Evolutionary conservation across 208 protist genomes (phyloP).

Genomic region (Borovskyia barvae): DNA sequence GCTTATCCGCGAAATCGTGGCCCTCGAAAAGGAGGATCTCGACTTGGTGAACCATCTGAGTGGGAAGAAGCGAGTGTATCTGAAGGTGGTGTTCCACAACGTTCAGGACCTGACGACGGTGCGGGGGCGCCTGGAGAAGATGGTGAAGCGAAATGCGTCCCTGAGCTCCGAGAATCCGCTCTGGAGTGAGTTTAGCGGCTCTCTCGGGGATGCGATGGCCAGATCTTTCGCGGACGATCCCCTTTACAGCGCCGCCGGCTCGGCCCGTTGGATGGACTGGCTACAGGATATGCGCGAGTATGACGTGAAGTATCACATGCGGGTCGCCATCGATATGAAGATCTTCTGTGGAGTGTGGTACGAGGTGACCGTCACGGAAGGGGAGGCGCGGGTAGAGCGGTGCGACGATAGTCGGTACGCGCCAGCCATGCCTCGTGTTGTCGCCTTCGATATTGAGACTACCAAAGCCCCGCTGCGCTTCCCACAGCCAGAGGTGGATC

Average conservation of each 20-base stretch:
- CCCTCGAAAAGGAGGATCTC: conserved; percentile 95
- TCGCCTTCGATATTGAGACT: conserved; percentile 99
- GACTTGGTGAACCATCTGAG: conserved; percentile 97
- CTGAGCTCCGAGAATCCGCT: conserved; percentile 40
- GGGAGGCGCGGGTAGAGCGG: conserved; percentile 57
- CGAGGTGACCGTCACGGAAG: conserved; percentile 80
- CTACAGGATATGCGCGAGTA: conserved; percentile 98
- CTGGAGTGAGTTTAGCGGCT: conserved; percentile 51
- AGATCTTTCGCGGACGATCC: conserved; percentile 67
- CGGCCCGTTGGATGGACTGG: conserved; percentile 83
- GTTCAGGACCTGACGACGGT: conserved; percentile 92
- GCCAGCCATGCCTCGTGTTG: conserved; percentile 90
- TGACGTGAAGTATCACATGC: conserved; percentile 99
- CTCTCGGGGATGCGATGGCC: conserved; percentile 67
- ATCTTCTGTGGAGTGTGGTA: conserved; percentile 98
- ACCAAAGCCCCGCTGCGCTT: conserved; percentile 99
- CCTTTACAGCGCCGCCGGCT: conserved; percentile 18
- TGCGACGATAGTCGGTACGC: conserved; percentile 87
- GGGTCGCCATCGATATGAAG: conserved; percentile 96
- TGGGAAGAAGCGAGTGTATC: conserved; percentile 86
- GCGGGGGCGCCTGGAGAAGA: conserved; percentile 76
- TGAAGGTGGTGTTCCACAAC: conserved; percentile 96
- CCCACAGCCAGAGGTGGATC: conserved; percentile 96
- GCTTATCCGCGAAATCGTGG: conserved; percentile 79
- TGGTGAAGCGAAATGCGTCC: conserved; percentile 69